Base-by-base conservation (phyloP, 345 rosid genomes). In the Gossypium anomalum region DNA sequence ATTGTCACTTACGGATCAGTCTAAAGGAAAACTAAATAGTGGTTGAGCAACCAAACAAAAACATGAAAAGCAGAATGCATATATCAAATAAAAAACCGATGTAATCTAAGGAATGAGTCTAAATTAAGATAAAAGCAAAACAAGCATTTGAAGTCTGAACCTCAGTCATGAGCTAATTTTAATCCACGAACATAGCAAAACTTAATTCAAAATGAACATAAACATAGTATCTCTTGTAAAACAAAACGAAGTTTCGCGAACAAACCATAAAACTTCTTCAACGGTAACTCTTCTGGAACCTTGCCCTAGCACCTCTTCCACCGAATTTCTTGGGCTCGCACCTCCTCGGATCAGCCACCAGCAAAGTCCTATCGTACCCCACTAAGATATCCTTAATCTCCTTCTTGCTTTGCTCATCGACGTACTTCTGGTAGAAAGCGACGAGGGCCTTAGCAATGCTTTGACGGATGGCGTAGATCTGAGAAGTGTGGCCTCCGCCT, bases 281-380 rank as follows among this genome's bases (percentile, higher is more conserved):
- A 89, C 97, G 98, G 78, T 93, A 93, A 91, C 89, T 84, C 85
- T 93, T 93, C 90, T 93, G 98, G 89, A 89, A 93, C 82, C 97
- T 89, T 13, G 98, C 88, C 71, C 98, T 87, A 60, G 97, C 97
- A 79, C 98, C 97, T 61, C 90, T 92, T 53, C 98, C 98, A 76
- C 98, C 98, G 47, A 93, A 93, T 89, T 93, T 93, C 91, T 93
- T 93, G 15, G 98, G 93, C 95, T 93, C 97, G 80, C 98, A 93
- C 38, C 98, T 81, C 71, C 98, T 86, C 0, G 98, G 97, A 79
- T 93, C 98, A 4, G 97, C 98, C 6, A 93, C 98, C 0, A 93
- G 92, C 70, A 93, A 70, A 45, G 98, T 93, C 89, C 98, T 83
- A 29, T 93, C 98, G 27, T 92, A 93, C 78, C 98, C 77, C 13